Base-by-base conservation (phyloP, 441 rosid genomes). In the Populus tomentosa region DNA sequence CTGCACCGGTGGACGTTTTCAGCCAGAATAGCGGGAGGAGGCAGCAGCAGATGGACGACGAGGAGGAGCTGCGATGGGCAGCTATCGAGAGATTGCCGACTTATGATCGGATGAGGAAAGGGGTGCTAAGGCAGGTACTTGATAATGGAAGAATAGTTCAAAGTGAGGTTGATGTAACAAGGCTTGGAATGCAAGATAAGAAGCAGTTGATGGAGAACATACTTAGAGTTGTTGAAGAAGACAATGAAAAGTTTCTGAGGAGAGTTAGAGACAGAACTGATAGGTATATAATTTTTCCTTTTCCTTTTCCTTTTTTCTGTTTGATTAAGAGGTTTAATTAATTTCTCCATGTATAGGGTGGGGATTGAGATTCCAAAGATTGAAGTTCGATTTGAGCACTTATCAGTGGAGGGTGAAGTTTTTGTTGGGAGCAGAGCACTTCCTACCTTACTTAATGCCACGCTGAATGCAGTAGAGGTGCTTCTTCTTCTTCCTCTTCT, bases 51-150 rank as follows among this genome's bases (percentile, higher is more conserved):
- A 56, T 87, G 14, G 85, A 90, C 30, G 97, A 92, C 14, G 98
- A 95, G 85, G 88, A 90, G 87, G 96, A 95, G 81, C 97, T 95
- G 28, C 83, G 85, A 77, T 95, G 99, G 98, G 98, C 98, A 2
- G 99, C 98, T 36, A 86, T 95, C 24, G 97, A 95, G 87, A 87
- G 97, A 69, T 79, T 95, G 5, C 96, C 99, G 65, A 93, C 99
- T 42, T 90, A 77, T 77, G 96, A 91, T 64, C 80, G 99, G 80
- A 5, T 93, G 87, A 72, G 89, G 75, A 93, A 83, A 77, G 94
- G 98, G 69, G 72, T 95, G 86, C 73, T 86, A 69, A 84, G 76
- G 69, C 89, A 88, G 7, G 85, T 86, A 32, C 75, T 84, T 72
- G 89, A 82, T 46, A 83, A 88, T 78, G 98, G 97, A 21, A 78